Conservation (phyloP, 78 protist genomes). For the Monosiga brevicollis region DNA sequence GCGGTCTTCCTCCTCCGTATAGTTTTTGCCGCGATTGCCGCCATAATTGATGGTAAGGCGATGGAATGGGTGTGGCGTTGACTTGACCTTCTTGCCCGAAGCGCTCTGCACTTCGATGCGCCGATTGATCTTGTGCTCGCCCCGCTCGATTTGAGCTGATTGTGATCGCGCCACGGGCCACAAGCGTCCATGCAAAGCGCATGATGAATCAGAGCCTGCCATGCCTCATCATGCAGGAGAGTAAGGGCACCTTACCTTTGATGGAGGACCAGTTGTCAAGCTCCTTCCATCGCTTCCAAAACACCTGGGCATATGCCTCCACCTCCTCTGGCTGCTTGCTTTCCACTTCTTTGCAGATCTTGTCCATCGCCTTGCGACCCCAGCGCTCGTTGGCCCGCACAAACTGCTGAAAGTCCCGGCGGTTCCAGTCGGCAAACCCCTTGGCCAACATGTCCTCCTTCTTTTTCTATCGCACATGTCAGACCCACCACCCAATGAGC, state of each 20-base stretch:
- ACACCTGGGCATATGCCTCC: constrained; percentile 18
- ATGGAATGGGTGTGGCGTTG: constrained; percentile 13
- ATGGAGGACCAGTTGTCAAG: too few relatives aligned
- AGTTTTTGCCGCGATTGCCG: constrained; percentile 14
- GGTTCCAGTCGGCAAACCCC: constrained; percentile 38
- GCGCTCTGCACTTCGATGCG: background rate
- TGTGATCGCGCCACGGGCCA: too few relatives aligned
- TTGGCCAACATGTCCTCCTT: background rate
- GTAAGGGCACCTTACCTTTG: too few relatives aligned
- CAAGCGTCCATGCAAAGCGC: too few relatives aligned
- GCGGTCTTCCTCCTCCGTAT: constrained; percentile 59
- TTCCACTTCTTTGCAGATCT: constrained; percentile 23
- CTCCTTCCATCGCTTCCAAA: constrained; percentile 12
- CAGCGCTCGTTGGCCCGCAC: constrained; percentile 22
- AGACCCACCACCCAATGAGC: too few relatives aligned
- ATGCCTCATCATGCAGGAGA: too few relatives aligned
- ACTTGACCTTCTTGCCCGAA: constrained; percentile 11
- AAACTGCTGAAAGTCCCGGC: constrained; percentile 13
- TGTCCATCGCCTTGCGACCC: constrained; percentile 24
- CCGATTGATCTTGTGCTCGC: constrained; percentile 15
- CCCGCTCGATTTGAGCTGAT: constrained; percentile 1
- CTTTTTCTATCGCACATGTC: background rate
- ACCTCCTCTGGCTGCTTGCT: constrained; percentile 43
- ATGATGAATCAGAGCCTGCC: too few relatives aligned
- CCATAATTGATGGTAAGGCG: constrained; percentile 21